phyloP scores from a whole-genome alignment of 2,329 filamentous ascomycete genomes.

The Arthrobotrys sphaeroides region DNA sequence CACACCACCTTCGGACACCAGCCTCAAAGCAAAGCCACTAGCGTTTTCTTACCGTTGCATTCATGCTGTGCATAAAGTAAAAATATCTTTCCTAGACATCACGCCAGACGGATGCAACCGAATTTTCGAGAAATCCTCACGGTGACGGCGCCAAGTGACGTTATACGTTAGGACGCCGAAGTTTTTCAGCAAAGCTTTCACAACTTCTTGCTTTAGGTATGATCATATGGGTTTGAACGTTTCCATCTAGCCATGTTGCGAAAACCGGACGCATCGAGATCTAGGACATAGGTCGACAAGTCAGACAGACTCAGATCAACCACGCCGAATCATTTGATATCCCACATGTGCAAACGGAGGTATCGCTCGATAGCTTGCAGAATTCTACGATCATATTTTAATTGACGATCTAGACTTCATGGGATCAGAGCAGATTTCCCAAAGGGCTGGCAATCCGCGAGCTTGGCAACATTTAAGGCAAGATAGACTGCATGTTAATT shows the following conservation, averaged over 20 bases:
- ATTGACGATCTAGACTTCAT: not conserved
- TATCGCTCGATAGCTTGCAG: not conserved
- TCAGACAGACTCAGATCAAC: too few relatives aligned
- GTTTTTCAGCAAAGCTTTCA: too few relatives aligned
- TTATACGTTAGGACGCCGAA: too few relatives aligned
- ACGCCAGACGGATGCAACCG: slow-evolving; percentile 5
- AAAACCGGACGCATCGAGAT: too few relatives aligned
- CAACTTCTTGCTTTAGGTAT: too few relatives aligned
- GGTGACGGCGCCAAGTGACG: not conserved
- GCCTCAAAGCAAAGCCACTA: slow-evolving; percentile 12
- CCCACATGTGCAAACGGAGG: not conserved
- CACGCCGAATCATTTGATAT: too few relatives aligned
- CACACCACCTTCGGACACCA: slow-evolving; percentile 26
- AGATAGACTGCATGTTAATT: not conserved
- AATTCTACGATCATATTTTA: not conserved
- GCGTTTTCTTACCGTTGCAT: not conserved
- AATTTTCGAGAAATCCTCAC: not conserved
- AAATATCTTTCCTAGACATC: slow-evolving; percentile 6
- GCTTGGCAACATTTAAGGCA: not conserved
- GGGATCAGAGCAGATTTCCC: not conserved
- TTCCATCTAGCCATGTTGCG: too few relatives aligned
- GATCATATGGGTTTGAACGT: too few relatives aligned
- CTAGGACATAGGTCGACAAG: too few relatives aligned
- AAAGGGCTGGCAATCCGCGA: slow-evolving; percentile 3
- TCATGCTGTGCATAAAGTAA: slow-evolving; percentile 10